Evolutionary conservation across 2,329 filamentous ascomycete genomes (phyloP), one percentile per base, ranked within the genome.

Genomic region (Microsporum canis): DNA sequence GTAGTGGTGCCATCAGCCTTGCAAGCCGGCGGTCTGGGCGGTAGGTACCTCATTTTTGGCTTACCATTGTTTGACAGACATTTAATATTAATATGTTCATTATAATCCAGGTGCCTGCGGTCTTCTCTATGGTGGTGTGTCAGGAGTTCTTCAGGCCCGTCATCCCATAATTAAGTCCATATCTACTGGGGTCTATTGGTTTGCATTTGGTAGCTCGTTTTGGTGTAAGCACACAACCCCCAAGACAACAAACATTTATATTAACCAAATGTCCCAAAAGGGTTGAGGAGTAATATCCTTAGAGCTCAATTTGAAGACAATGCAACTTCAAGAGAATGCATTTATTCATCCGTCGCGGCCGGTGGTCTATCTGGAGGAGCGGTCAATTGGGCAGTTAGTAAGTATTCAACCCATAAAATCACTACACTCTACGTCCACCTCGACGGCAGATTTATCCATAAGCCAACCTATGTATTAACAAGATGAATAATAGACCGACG

Each of bases 101-200:
- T 33, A 27, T 47, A 36, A 65, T 47, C 36, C 59, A 86, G 86
- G 85, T 51, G 74, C 77, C 29, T 77, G 80, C 55, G 88, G 88
- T 36, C 71, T 86, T 31, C 71, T 88, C 34, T 78, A 84, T 59
- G 88, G 87, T 39, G 85, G 87, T 58, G 82, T 86, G 57, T 81
- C 82, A 39, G 91, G 89, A 33, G 86, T 95, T 55, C 73, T 91
- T 56, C 82, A 84, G 62, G 86, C 87, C 17, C 80, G 78, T 27
- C 86, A 88, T 3, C 80, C 82, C 3, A 71, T 84, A 1, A 74
- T 92, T 5, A 92, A 90, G 74, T 86, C 89, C 0, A 67, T 87
- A 10, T 81, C 86, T 41, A 85, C 87, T 27, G 88, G 89, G 17
- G 78, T 89, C 45, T 90, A 95, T 75, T 96, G 89, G 83, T 89